Percentiles rank a stretch among this genome's conserved stretches.
phyloP scores from a whole-genome alignment of 192 early-diverging fungal species.

The Phlyctochytrium bullatum region DNA sequence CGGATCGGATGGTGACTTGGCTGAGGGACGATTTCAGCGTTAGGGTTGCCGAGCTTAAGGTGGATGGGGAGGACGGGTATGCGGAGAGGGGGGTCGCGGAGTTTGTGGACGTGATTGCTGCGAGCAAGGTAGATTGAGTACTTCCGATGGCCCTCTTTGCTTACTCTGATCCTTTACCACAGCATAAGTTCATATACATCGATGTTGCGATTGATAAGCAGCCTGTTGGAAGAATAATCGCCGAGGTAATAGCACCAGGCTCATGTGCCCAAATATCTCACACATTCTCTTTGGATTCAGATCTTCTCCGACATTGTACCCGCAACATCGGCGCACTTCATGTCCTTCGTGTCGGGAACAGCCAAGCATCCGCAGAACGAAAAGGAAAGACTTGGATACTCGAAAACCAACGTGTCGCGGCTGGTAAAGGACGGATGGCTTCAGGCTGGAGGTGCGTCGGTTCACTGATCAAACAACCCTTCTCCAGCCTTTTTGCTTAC shows the following conservation, averaged over 20 bases:
- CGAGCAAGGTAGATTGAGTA: not conserved
- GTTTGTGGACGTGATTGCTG: not conserved
- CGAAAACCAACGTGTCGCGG: constrained; percentile 13
- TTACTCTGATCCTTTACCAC: no score
- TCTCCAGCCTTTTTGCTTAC: constrained; percentile 3
- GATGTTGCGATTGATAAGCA: not conserved
- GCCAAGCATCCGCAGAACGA: not conserved
- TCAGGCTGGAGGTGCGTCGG: constrained; percentile 38
- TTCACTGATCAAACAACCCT: not conserved
- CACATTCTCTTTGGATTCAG: no score
- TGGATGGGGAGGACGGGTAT: not conserved
- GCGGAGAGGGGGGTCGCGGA: not conserved
- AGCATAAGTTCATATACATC: not conserved
- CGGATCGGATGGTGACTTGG: not conserved
- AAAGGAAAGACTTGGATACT: constrained; percentile 11
- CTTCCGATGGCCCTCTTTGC: not conserved
- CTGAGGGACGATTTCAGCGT: not conserved
- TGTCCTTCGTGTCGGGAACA: constrained; percentile 28
- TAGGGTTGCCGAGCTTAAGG: not conserved
- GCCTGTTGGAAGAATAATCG: not conserved
- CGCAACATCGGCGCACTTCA: constrained; percentile 26
- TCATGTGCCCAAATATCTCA: constrained; percentile 9
- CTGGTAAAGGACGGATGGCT: constrained; percentile 45
- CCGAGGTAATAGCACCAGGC: constrained; percentile 1
- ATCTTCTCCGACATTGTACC: constrained; percentile 38